These are phyloP conservation scores for Entomortierella parvispora DNA, from an alignment of 192 early-diverging fungal species.

Conservation along the genomic window DNA sequence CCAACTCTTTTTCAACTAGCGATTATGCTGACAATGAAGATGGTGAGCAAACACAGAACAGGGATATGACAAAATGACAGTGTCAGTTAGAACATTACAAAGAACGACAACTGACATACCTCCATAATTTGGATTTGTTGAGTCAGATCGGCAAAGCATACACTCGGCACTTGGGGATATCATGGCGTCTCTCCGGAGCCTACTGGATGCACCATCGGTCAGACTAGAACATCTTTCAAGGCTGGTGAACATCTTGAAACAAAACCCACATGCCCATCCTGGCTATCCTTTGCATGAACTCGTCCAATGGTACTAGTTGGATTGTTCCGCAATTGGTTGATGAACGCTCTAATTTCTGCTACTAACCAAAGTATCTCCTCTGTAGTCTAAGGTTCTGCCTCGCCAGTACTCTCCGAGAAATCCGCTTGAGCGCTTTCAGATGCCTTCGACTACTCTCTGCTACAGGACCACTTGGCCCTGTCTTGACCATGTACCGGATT, in stretches of 20 bases:
- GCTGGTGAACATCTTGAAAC: slow-evolving; percentile 46
- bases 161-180: slow-evolving; percentile 40
- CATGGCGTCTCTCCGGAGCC: slow-evolving; percentile 21
- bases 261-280: slow-evolving; percentile 34
- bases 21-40: slow-evolving; percentile 52
- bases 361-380: not conserved
- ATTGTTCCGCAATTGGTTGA: not conserved
- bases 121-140: not conserved
- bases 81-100: no score
- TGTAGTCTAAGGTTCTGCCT: slow-evolving; percentile 59
- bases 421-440: slow-evolving; percentile 71
- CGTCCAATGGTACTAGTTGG: slow-evolving; percentile 12
- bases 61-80: no score
- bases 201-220: slow-evolving; percentile 35
- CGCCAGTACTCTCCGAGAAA: slow-evolving; percentile 61
- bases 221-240: slow-evolving; percentile 33
- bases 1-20: slow-evolving; percentile 50
- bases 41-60: slow-evolving; percentile 11
- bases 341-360: not conserved
- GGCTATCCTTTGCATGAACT: slow-evolving; percentile 47
- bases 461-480: slow-evolving; percentile 48
- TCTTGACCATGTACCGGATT: slow-evolving; percentile 62
- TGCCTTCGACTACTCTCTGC: slow-evolving; percentile 69
- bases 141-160: slow-evolving; percentile 41
- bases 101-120: no score